A percentile compares a stretch with the other conserved stretches of the same genome.
These are phyloP conservation scores for Phytophthora parvispora DNA, from an alignment of 352 stramenopile genomes.

Conservation along the genomic window DNA sequence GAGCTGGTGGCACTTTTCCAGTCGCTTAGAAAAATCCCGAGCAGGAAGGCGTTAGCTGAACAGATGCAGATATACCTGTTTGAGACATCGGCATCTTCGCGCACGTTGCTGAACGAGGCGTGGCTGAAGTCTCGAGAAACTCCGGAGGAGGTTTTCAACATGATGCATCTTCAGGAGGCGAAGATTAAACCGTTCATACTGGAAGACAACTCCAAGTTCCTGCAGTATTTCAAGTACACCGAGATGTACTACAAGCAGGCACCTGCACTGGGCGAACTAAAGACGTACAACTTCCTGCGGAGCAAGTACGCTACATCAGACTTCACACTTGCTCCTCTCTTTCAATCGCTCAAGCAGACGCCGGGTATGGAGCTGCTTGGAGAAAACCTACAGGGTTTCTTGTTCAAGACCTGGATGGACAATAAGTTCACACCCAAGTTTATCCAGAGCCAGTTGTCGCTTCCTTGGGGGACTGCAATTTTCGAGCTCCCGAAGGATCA, in stretches of 20 bases:
- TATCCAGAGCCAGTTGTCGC: background rate
- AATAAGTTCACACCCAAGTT: background rate
- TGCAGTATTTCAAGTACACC: background rate
- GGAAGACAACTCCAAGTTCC: background rate
- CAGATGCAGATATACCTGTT: slow-evolving; percentile 1
- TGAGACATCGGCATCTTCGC: background rate
- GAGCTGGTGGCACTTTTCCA: slow-evolving; percentile 4
- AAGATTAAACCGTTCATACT: background rate
- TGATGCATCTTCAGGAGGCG: background rate
- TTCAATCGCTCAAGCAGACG: background rate
- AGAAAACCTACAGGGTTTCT: background rate
- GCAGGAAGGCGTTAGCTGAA: slow-evolving; percentile 2
- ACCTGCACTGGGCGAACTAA: background rate
- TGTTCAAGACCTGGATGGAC: background rate
- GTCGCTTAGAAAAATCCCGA: background rate
- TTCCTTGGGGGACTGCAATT: background rate
- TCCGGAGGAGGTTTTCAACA: background rate
- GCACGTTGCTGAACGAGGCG: background rate
- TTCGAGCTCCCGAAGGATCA: background rate
- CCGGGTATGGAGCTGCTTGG: background rate
- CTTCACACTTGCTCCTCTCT: background rate
- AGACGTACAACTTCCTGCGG: background rate
- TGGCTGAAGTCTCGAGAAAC: background rate
- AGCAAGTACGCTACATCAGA: background rate
- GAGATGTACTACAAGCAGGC: background rate